Evolutionary conservation across 2,329 filamentous ascomycete genomes (phyloP), one percentile per base, ranked within the genome.

Genomic region (Tolypocladium endophyticum): DNA sequence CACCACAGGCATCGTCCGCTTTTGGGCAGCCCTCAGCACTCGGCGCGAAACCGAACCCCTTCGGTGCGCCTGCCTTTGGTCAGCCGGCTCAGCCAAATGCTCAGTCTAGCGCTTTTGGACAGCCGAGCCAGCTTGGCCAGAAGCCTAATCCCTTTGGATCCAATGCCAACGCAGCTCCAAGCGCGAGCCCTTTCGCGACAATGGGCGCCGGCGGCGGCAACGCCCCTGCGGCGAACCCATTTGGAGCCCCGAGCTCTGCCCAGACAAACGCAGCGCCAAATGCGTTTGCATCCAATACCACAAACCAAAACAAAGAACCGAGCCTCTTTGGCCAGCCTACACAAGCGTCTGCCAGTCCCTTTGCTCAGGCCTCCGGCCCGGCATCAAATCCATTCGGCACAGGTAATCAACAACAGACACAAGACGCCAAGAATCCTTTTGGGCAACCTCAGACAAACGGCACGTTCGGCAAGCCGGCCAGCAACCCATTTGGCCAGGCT

Each of bases 11-110:
- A 38, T 61, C 66, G 36, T 66, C 72, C 18, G 64, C 71, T 0
- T 78, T 79, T 61, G 76, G 77, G 1, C 77, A 80, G 59, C 72
- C 78, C 36, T 70, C 75, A 43, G 60, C 67, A 2, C 60, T 73
- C 35, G 72, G 70, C 14, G 63, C 66, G 28, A 70, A 70, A 20
- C 66, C 70, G 16, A 75, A 67, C 62, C 69, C 74, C 1, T 75
- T 77, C 62, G 71, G 69, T 43, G 47, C 65, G 43, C 66, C 70
- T 1, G 69, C 71, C 0, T 74, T 71, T 58, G 73, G 68, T 2
- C 75, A 75, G 60, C 66, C 75, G 25, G 64, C 70, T 57, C 71
- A 74, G 54, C 64, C 69, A n/a, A 67, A 52, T 59, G 65, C 61
- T 8, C 63, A 65, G 60, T 63, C 62, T 20, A 68, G 58, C 54